Base-by-base conservation (phyloP, 192 early-diverging fungal species). In the Dissophora ornata region DNA sequence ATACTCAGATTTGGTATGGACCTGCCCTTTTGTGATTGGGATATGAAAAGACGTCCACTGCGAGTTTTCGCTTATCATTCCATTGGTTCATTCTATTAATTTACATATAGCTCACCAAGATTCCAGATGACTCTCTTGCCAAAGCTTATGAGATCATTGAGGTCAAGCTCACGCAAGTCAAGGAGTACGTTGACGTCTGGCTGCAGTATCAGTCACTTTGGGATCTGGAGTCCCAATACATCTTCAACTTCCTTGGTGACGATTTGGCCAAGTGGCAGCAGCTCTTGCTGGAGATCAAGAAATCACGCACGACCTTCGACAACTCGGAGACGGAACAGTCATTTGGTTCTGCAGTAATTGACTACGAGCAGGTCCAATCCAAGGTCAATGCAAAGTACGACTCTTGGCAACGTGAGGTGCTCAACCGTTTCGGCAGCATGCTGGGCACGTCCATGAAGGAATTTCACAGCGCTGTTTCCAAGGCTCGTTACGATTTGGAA, bases 341-440 rank as follows among this genome's bases (percentile, higher is more conserved):
- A 0, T 96, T 99, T 77, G 96, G 95, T 13, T 85, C 90, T 13
- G 84, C 90, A 19, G 86, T 96, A 0, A 85, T 99, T 32, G 93
- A 99, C 71, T 99, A 98, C 80, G 96, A 93, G 67, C 95, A 96
- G 79, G 97, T 98, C n/a, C 98, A 99, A 80, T 87, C 89, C 51
- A 99, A 98, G 74, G 96, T 99, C 52, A 99, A 97, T 54, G 87
- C 90, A 42, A 96, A 97, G 71, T 99, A 99, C 84, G 98, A 99
- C 67, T 86, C 83, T 60, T 99, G 97, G 98, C 98, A 99, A 74
- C 87, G 90, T 30, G 98, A 99, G 68, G 92, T 99, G 21, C 86
- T 97, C 34, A 93, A 92, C 81, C 90, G 89, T 56, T 99, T 98
- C 77, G 97, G 95, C 6, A 79, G 69, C 52, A 91, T 90, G 68